Conservation (phyloP, 2,329 filamentous ascomycete species). For the Periconia sp. region DNA sequence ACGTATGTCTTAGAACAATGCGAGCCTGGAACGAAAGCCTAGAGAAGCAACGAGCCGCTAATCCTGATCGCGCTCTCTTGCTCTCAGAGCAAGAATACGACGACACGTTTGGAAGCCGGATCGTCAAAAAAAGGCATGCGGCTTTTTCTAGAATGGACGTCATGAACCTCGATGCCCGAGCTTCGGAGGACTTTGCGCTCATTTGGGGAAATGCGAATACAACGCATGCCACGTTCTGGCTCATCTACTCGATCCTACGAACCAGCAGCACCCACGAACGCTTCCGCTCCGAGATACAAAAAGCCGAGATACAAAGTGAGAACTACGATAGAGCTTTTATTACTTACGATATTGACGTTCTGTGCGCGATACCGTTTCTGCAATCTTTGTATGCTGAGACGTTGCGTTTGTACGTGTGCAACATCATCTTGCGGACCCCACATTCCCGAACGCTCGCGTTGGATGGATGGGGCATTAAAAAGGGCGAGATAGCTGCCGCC, state of each 20-base stretch:
- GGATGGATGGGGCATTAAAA: conserved; percentile 25
- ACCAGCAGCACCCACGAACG: conserved; percentile 10
- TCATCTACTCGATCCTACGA: conserved; percentile 19
- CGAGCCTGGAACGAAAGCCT: neutral
- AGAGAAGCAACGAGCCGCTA: neutral
- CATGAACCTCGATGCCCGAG: neutral
- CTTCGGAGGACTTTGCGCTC: neutral
- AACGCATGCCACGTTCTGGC: conserved; percentile 13
- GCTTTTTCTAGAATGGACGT: neutral
- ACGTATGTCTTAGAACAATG: neutral
- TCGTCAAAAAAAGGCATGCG: neutral
- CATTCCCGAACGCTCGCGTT: conserved; percentile 20
- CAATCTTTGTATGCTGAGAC: conserved; percentile 41
- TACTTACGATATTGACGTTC: conserved; percentile 1
- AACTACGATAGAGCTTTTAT: conserved; percentile 11
- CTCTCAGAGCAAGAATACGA: neutral
- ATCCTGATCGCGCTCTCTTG: neutral
- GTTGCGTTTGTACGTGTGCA: conserved; percentile 25
- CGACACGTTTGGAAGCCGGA: neutral
- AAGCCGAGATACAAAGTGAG: neutral
- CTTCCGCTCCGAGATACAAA: neutral
- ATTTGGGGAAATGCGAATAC: conserved; percentile 1
- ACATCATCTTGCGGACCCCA: conserved; percentile 17
- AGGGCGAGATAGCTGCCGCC: conserved; percentile 22
- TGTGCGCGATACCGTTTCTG: conserved; percentile 17